phyloP scores from a whole-genome alignment of 2,329 filamentous ascomycete genomes.

The Diaporthe vexans region DNA sequence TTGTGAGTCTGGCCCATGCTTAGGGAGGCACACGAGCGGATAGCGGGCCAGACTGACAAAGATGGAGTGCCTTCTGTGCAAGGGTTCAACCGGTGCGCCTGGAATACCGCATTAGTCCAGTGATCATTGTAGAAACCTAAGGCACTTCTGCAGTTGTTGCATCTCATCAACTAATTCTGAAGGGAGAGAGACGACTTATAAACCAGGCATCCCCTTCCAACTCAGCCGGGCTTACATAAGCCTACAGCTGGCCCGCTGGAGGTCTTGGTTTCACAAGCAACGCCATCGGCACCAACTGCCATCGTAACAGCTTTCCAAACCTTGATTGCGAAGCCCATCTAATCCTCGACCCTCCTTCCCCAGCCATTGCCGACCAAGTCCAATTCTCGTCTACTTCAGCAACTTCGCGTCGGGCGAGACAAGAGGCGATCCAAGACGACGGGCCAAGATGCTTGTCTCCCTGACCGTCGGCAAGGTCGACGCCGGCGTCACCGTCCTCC shows the following conservation, averaged over 20 bases:
- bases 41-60: background rate
- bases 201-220: background rate
- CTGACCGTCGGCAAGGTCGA: constrained; percentile 99
- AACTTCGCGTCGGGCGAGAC: background rate
- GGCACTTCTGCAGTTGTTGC: too few relatives aligned
- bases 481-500: constrained; percentile 94
- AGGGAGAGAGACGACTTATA: background rate
- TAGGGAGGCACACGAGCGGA: background rate
- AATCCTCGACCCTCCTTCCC: background rate
- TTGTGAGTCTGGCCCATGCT: too few relatives aligned
- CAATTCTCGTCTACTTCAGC: background rate
- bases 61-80: background rate
- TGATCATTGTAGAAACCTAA: too few relatives aligned
- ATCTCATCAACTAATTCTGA: background rate
- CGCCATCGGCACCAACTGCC: constrained; percentile 20
- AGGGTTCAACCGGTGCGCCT: too few relatives aligned
- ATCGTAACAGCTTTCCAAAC: constrained; percentile 17
- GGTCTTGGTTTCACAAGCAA: constrained; percentile 37
- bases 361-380: background rate
- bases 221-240: constrained; percentile 38
- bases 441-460: constrained; percentile 86
- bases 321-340: constrained; percentile 17
- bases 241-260: constrained; percentile 10
- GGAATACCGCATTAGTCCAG: too few relatives aligned
- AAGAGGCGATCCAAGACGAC: constrained; percentile 30